Evolutionary conservation across 495 filamentous ascomycete species (phyloP), one percentile per base, ranked within the genome.

Genomic region (Trichoderma virens): DNA sequence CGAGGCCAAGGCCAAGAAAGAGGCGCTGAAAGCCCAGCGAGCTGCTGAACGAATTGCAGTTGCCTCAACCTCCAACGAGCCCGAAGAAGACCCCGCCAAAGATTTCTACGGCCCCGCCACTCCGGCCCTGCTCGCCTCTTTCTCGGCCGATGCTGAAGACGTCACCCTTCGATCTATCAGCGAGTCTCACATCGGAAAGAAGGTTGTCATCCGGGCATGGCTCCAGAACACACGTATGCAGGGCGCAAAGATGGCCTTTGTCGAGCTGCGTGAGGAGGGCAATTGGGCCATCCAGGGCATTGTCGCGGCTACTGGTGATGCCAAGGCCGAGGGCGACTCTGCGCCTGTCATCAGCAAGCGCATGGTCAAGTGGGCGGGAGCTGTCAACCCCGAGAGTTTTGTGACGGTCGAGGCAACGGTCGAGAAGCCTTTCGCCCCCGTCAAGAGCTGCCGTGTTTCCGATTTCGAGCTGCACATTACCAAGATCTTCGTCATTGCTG

Each of bases 291-390:
- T 97, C 20, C 93, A 97, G 79, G 92, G 86, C 62, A 70, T 84
- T 27, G 81, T 90, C 68, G 79, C 86, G 62, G 84, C 86, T 27
- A 82, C 71, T 45, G 69, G 79, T 64, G 82, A 74, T 74, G 83
- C 67, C 72, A 82, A 64, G 31, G 59, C 59, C 13, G 59, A 61
- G 31, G 59, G 11, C 31, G 31, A 38, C 7, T 2, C 31, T 3
- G 66, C 79, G 79, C 43, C 82, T 79, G 66, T 77, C 35, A 76
- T 90, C 39, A 84, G 80, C 68, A 82, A 81, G 68, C 93, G 93
- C 79, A 98, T 98, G 95, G 90, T 95, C 68, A 98, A 98, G 78
- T 98, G 87, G 83, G 84, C 87, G 38, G 85, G 84, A 61, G 83
- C 80, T 54, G 79, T 98, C 69, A 90, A 89, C 72, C 80, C 86